Evolutionary conservation across 495 filamentous ascomycete genomes (phyloP).

Genomic region (Poronia punctata): DNA sequence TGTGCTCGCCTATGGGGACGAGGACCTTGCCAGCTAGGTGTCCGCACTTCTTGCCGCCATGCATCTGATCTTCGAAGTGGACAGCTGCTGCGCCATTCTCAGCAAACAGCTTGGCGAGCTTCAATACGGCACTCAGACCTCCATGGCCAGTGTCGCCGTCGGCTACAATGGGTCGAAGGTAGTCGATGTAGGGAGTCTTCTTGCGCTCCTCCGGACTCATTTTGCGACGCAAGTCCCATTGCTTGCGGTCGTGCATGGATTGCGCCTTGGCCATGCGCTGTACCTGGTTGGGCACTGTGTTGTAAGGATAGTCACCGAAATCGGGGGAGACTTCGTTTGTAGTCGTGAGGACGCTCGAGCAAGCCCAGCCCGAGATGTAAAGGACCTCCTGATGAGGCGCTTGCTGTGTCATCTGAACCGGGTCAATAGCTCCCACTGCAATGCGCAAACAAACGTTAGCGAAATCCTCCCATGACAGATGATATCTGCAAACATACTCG

Average conservation of each 20-base stretch:
- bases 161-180: conserved; percentile 90
- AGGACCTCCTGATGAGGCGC: conserved; percentile 91
- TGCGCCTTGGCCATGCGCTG: conserved; percentile 94
- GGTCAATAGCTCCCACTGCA: conserved; percentile 93
- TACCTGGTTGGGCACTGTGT: conserved; percentile 97
- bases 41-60: conserved; percentile 97
- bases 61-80: conserved; percentile 95
- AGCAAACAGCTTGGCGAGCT: conserved; percentile 97
- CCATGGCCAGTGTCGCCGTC: conserved; percentile 96
- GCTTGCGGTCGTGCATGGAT: conserved; percentile 90
- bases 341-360: conserved; percentile 81
- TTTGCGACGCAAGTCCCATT: conserved; percentile 77
- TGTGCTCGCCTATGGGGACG: conserved; percentile 89
- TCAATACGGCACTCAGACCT: conserved; percentile 84
- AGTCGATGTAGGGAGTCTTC: conserved; percentile 78
- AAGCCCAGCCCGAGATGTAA: conserved; percentile 96
- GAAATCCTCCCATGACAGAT: not conserved
- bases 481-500: conserved; percentile 50
- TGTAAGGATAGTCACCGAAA: conserved; percentile 98
- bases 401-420: conserved; percentile 98
- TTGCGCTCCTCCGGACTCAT: conserved; percentile 64
- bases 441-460: not conserved
- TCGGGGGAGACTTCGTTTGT: conserved; percentile 97
- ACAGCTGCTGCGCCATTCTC: conserved; percentile 95
- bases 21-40: conserved; percentile 96